Evolutionary conservation across 176 grass and related monocot genomes (phyloP).

Genomic region (Aegilops umbellulata): DNA sequence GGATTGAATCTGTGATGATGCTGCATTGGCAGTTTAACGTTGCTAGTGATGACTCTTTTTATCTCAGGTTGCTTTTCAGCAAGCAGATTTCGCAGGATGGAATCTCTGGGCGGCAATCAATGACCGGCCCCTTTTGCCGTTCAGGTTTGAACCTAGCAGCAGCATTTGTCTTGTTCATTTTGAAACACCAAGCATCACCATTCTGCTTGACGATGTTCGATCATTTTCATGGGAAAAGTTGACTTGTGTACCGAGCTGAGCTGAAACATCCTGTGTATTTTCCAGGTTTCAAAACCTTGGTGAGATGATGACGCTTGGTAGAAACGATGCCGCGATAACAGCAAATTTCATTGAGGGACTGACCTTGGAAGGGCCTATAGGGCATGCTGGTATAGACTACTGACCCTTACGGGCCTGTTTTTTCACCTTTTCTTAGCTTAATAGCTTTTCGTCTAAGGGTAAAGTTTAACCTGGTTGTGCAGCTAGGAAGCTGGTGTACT

Average conservation of each 20-base stretch:
- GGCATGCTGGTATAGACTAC: conserved; percentile 79
- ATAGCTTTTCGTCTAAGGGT: neutral
- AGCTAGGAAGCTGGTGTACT: conserved; percentile 92
- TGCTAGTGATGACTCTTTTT: neutral
- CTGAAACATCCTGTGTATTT: conserved; percentile 11
- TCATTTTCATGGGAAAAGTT: neutral
- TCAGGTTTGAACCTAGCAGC: conserved; percentile 50
- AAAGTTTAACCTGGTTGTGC: conserved; percentile 7
- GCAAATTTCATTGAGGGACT: conserved; percentile 88
- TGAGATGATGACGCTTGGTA: conserved; percentile 98
- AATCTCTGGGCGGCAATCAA: conserved; percentile 98
- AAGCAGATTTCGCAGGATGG: conserved; percentile 95
- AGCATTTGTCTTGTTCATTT: neutral
- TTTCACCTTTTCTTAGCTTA: neutral
- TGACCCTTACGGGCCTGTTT: neutral
- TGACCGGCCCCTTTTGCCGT: conserved; percentile 76
- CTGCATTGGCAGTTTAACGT: neutral
- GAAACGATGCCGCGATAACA: conserved; percentile 73
- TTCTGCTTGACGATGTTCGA: neutral
- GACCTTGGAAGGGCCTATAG: conserved; percentile 85
- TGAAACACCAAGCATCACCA: neutral
- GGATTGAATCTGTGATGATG: neutral
- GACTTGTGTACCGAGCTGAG: neutral
- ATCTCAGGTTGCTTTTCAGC: conserved; percentile 88
- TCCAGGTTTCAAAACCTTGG: conserved; percentile 92